phyloP scores from a whole-genome alignment of 495 filamentous ascomycete genomes.

The Jackrogersella multiformis region DNA sequence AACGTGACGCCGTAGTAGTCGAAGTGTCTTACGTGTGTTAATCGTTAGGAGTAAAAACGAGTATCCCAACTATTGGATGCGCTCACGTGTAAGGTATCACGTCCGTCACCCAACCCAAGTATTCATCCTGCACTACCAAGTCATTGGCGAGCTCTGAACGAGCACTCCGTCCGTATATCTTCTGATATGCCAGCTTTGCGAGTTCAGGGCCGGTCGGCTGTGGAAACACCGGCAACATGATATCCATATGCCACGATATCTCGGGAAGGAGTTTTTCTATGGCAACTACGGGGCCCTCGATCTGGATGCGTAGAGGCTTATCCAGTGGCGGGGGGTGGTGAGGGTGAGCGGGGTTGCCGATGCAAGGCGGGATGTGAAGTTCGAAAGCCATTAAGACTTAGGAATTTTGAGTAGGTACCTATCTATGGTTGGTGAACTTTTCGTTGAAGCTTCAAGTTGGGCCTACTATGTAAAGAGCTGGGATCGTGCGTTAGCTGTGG shows the following conservation, averaged over 20 bases:
- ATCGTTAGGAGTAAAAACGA: no score
- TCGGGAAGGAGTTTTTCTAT: conserved; percentile 44
- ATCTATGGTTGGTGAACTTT: conserved; percentile 3
- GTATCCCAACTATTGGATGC: no score
- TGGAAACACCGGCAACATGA: conserved; percentile 30
- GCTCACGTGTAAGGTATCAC: neutral
- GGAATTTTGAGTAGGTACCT: neutral
- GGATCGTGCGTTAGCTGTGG: conserved; percentile 35
- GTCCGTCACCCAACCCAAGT: conserved; percentile 25
- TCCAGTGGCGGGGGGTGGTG: conserved; percentile 41
- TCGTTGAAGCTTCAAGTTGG: conserved; percentile 21
- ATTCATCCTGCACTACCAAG: conserved; percentile 40
- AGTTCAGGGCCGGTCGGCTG: conserved; percentile 44
- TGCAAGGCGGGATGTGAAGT: conserved; percentile 30
- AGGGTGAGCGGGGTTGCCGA: conserved; percentile 24
- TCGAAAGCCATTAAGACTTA: conserved; percentile 8
- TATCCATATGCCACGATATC: conserved; percentile 37
- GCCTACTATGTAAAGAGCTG: no score
- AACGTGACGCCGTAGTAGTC: conserved; percentile 55
- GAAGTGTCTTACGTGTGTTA: no score
- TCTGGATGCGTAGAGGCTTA: conserved; percentile 45
- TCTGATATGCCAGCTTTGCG: conserved; percentile 41
- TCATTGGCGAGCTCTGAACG: conserved; percentile 34
- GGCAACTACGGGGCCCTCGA: conserved; percentile 44
- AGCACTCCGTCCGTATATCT: conserved; percentile 41